These are phyloP conservation scores for Neurospora tetrasperma DNA, from an alignment of 495 filamentous ascomycete genomes.

Conservation along the genomic window DNA sequence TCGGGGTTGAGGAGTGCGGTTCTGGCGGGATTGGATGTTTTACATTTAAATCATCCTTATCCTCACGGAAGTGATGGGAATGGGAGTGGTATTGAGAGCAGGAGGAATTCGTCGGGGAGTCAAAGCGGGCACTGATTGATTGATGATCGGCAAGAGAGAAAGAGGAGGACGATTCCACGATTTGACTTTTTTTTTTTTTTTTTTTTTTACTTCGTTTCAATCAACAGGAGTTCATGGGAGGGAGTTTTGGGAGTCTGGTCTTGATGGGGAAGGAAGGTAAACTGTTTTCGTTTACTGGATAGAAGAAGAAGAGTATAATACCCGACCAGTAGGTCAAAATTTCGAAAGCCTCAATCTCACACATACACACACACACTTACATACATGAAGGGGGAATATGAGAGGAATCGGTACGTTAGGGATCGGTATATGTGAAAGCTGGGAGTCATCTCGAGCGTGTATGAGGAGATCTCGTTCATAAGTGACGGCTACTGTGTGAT, in stretches of 20 bases:
- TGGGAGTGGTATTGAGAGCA: not conserved
- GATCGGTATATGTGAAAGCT: not conserved
- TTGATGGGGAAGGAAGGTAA: not conserved
- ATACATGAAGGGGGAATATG: not conserved
- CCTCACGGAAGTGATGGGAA: not conserved
- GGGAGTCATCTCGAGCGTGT: not conserved
- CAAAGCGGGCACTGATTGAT: not conserved
- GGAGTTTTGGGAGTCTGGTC: not conserved
- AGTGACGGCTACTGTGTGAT: conserved; percentile 14
- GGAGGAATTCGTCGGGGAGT: not conserved
- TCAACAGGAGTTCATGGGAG: not conserved
- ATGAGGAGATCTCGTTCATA: conserved; percentile 14
- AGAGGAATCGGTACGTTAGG: not conserved
- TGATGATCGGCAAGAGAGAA: too few species aligned
- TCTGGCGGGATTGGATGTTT: not conserved
- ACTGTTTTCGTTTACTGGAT: not conserved
- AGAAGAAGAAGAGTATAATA: not conserved
- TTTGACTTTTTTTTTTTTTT: not conserved
- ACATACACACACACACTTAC: not conserved
- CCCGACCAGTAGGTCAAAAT: not conserved
- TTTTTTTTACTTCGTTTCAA: not conserved
- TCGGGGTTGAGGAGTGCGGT: not conserved
- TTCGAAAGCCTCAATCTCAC: not conserved
- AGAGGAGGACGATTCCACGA: not conserved
- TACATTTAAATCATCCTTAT: not conserved